A percentile compares a stretch with the other conserved stretches of the same genome.
Conservation (phyloP, 2,329 filamentous ascomycete genomes). For the Esteya vermicola region DNA sequence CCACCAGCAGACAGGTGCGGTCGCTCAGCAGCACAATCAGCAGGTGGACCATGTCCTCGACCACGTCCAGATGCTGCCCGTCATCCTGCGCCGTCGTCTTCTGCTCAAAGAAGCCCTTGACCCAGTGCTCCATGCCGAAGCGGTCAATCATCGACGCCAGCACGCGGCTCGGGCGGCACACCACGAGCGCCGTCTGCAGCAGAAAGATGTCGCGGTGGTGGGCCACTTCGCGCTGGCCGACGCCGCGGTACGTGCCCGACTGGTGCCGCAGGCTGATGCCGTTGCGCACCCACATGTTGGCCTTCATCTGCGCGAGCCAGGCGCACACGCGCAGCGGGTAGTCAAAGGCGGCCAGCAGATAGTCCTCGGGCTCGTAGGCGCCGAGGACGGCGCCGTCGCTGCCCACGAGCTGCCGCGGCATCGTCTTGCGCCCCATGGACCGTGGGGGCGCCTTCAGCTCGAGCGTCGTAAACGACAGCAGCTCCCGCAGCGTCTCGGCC, state of each 20-base stretch:
- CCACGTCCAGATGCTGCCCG: slow-evolving; percentile 74
- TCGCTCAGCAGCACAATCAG: slow-evolving; percentile 86
- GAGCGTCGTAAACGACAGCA: slow-evolving; percentile 58
- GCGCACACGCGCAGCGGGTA: slow-evolving; percentile 86
- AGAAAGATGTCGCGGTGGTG: slow-evolving; percentile 93
- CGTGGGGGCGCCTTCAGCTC: slow-evolving; percentile 53
- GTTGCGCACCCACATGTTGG: slow-evolving; percentile 96
- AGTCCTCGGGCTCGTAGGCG: slow-evolving; percentile 56
- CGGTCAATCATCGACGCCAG: slow-evolving; percentile 83
- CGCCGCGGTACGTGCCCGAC: slow-evolving; percentile 82
- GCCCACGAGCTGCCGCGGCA: slow-evolving; percentile 41
- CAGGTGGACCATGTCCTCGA: slow-evolving; percentile 91
- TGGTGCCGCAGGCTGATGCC: slow-evolving; percentile 92
- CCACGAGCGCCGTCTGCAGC: slow-evolving; percentile 76
- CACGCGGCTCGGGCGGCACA: slow-evolving; percentile 71
- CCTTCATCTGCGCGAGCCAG: slow-evolving; percentile 96
- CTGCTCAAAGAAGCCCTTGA: slow-evolving; percentile 64
- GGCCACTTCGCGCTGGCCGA: slow-evolving; percentile 78
- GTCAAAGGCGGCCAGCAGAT: slow-evolving; percentile 78
- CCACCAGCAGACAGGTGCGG: slow-evolving; percentile 57
- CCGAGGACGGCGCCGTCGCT: no score
- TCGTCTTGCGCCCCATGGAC: slow-evolving; percentile 44
- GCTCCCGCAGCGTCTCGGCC: slow-evolving; percentile 46
- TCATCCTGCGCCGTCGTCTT: slow-evolving; percentile 70
- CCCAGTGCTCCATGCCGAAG: slow-evolving; percentile 79